Evolutionary conservation across 148 eudicot species (phyloP).

Genomic region (Silene conica): DNA sequence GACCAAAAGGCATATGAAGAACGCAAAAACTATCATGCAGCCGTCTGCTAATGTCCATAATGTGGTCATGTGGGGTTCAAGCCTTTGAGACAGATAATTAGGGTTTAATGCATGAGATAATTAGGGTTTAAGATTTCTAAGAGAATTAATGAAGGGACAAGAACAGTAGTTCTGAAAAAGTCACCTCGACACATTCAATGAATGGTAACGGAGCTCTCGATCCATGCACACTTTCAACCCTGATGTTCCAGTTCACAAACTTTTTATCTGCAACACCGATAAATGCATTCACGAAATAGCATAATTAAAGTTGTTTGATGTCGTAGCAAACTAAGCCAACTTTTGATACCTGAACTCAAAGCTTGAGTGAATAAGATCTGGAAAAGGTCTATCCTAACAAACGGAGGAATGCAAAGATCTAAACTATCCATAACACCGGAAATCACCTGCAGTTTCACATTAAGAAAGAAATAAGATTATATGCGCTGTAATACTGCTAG

Average conservation of each 20-base stretch:
- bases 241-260: constrained; percentile 81
- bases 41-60: neutral
- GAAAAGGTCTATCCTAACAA: constrained; percentile 78
- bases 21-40: neutral
- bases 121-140: neutral
- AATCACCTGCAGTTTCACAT: constrained; percentile 53
- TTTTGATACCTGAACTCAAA: constrained; percentile 59
- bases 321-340: neutral
- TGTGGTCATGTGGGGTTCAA: neutral
- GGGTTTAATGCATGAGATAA: neutral
- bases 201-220: constrained; percentile 76
- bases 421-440: constrained; percentile 70
- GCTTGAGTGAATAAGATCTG: constrained; percentile 57
- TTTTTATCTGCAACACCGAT: constrained; percentile 51
- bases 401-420: constrained; percentile 69
- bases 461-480: constrained; percentile 9
- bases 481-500: neutral
- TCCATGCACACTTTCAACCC: constrained; percentile 73
- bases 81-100: neutral
- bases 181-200: constrained; percentile 66
- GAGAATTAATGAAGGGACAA: neutral
- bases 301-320: neutral
- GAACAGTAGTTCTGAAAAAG: constrained; percentile 9
- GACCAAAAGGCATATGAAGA: no score
- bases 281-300: neutral